These are phyloP conservation scores for Choiromyces venosus DNA, from an alignment of 495 filamentous ascomycete species.

Conservation along the genomic window DNA sequence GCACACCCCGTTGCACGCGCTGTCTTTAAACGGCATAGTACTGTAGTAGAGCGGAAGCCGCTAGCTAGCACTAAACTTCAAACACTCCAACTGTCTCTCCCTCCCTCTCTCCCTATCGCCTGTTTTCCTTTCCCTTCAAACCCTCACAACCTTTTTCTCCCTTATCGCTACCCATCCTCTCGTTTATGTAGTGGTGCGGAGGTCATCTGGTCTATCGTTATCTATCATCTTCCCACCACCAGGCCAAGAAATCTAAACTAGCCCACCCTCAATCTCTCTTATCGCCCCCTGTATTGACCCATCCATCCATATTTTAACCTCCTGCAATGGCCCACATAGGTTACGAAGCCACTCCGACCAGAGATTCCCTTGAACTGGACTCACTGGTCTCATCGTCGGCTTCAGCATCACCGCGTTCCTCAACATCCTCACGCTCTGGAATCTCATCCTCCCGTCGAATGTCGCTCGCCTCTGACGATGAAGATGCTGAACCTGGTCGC, in stretches of 20 bases:
- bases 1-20: not conserved
- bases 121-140: not conserved
- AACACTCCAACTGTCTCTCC: not conserved
- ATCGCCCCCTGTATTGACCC: not conserved
- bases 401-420: constrained; percentile 58
- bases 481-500: constrained; percentile 50
- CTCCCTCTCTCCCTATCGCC: not conserved
- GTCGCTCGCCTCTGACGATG: constrained; percentile 70
- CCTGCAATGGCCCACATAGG: constrained; percentile 19
- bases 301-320: not conserved
- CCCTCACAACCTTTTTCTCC: not conserved
- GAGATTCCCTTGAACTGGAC: constrained; percentile 94
- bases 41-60: too few species aligned
- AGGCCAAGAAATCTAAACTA: not conserved
- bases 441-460: constrained; percentile 85
- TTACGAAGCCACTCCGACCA: constrained; percentile 53
- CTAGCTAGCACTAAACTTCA: not conserved
- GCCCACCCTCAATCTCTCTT: not conserved
- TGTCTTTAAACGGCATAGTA: not conserved
- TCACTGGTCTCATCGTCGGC: constrained; percentile 78
- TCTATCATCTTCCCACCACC: not conserved
- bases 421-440: constrained; percentile 65
- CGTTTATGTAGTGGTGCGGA: not conserved
- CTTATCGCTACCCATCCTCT: not conserved
- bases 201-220: not conserved